phyloP scores from a whole-genome alignment of 805 yeast genomes.

The Ogataea kodamae region DNA sequence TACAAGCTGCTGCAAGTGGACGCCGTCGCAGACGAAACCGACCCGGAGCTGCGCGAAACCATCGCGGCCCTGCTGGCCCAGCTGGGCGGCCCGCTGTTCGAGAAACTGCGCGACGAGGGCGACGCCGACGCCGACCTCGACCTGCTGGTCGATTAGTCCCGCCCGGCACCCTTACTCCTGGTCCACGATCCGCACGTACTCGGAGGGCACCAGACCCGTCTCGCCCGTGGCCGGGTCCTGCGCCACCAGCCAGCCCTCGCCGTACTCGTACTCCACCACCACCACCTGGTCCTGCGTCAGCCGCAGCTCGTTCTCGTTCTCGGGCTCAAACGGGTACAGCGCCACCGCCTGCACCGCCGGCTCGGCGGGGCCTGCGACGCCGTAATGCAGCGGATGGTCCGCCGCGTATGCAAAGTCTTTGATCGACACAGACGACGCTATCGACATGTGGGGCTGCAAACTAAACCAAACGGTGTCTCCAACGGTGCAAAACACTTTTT shows the following conservation, averaged over 20 bases:
- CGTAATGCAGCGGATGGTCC: slow-evolving; percentile 68
- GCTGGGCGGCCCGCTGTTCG: slow-evolving; percentile 57
- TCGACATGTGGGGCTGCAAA: neutral
- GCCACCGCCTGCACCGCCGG: slow-evolving; percentile 61
- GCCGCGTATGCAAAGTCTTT: slow-evolving; percentile 81
- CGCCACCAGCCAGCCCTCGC: slow-evolving; percentile 98
- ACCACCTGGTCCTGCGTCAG: slow-evolving; percentile 77
- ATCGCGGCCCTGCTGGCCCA: slow-evolving; percentile 46
- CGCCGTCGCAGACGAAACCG: slow-evolving; percentile 38
- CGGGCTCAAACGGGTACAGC: slow-evolving; percentile 84
- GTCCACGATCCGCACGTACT: slow-evolving; percentile 63
- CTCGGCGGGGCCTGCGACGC: slow-evolving; percentile 33
- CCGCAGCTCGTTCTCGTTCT: slow-evolving; percentile 87
- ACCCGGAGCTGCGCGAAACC: slow-evolving; percentile 57
- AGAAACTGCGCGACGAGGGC: slow-evolving; percentile 36
- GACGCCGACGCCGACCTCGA: slow-evolving; percentile 49
- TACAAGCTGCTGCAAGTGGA: slow-evolving; percentile 37
- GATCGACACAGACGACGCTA: slow-evolving; percentile 41
- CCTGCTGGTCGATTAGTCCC: slow-evolving; percentile 45
- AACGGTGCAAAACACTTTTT: slow-evolving; percentile 1
- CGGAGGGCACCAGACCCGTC: slow-evolving; percentile 94
- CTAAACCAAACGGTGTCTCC: no score
- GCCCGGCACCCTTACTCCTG: slow-evolving; percentile 14
- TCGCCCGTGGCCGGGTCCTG: slow-evolving; percentile 70
- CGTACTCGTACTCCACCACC: slow-evolving; percentile 86